Evolutionary conservation across 306 rosid species (phyloP).

Genomic region (Medicago truncatula): DNA sequence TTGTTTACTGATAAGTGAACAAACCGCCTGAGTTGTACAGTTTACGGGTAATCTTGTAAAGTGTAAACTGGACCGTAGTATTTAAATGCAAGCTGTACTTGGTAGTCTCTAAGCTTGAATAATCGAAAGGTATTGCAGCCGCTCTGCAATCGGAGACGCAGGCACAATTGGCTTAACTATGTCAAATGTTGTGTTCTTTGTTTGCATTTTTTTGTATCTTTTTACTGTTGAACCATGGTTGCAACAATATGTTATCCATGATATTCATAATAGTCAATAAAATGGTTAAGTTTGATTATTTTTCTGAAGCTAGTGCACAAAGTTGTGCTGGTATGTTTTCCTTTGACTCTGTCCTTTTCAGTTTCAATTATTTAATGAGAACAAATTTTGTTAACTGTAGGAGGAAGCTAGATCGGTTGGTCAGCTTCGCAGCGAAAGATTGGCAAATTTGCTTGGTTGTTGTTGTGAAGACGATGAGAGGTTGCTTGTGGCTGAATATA

Average conservation of each 20-base stretch:
- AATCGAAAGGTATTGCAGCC: no score
- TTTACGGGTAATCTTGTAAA: no score
- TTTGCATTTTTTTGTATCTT: no score
- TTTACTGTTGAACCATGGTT: no score
- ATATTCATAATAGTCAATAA: background rate
- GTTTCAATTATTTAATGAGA: conserved; percentile 29
- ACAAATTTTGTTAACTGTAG: conserved; percentile 46
- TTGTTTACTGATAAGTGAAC: no score
- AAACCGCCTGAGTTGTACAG: no score
- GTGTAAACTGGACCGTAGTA: no score
- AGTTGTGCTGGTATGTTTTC: conserved; percentile 5
- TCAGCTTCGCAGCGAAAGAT: conserved; percentile 73
- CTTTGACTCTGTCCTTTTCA: conserved; percentile 23
- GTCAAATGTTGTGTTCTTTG: no score
- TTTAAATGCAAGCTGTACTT: no score
- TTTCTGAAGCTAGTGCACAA: conserved; percentile 24
- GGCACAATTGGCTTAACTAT: no score
- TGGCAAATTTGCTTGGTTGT: conserved; percentile 79
- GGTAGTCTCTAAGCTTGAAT: no score
- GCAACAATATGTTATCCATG: background rate
- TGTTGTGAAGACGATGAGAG: conserved; percentile 82
- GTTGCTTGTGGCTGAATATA: conserved; percentile 79
- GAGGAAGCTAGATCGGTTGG: conserved; percentile 84
- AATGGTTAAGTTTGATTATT: conserved; percentile 17
- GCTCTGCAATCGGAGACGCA: no score